These are phyloP conservation scores for Xylaria sp. DNA, from an alignment of 2,329 filamentous ascomycete genomes.

Conservation along the genomic window DNA sequence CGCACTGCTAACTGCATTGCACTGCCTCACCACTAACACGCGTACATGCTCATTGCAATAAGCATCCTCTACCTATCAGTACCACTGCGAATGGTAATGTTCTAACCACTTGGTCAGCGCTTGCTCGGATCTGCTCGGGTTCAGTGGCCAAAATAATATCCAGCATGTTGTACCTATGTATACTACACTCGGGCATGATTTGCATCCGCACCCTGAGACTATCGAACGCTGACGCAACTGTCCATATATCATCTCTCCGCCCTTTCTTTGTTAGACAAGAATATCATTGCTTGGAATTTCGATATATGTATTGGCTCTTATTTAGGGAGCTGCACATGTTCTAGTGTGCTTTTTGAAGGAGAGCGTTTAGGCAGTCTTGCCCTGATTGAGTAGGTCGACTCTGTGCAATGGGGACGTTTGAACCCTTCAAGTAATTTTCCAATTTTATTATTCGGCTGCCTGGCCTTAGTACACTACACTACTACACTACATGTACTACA, in stretches of 20 bases:
- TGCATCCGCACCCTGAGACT: no score
- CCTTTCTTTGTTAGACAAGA: not conserved
- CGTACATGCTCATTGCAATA: not conserved
- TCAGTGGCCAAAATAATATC: no score
- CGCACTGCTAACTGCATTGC: not conserved
- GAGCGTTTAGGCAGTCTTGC: not conserved
- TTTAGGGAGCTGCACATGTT: not conserved
- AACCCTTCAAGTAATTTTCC: not conserved
- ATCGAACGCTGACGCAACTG: no score
- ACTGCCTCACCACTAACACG: conserved; percentile 10
- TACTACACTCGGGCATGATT: no score
- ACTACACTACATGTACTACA: not conserved
- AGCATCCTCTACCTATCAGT: not conserved
- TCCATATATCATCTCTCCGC: not conserved
- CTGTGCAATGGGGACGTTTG: not conserved
- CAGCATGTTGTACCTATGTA: no score
- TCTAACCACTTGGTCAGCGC: not conserved
- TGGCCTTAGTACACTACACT: not conserved
- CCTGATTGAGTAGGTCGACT: conserved; percentile 16
- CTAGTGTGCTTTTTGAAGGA: not conserved
- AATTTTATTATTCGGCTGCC: conserved; percentile 24
- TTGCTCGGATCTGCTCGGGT: not conserved
- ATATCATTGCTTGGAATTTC: not conserved
- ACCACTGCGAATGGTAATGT: no score
- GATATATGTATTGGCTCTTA: no score